Base-by-base conservation (phyloP, 805 yeast species). In the Pichia kluyveri region DNA sequence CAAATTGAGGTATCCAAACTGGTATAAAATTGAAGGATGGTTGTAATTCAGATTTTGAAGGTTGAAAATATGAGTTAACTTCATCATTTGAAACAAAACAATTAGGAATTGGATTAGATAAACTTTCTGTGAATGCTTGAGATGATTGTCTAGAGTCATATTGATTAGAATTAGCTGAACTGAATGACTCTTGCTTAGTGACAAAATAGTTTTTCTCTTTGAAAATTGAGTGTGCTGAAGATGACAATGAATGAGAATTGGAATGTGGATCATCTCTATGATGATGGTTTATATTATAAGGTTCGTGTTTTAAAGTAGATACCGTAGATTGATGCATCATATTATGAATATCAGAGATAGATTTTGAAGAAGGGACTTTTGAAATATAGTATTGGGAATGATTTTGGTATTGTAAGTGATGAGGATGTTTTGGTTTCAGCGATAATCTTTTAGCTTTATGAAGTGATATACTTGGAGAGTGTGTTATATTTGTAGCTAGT, bases 1-100 rank as follows among this genome's bases (percentile, higher is more conserved):
- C 75, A n/a, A 75, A 65, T 43, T 75, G 72, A 0, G 88, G 84
- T 0, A 80, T 61, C 90, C 91, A 84, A 15, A 75, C 61, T 0
- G 79, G 76, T 4, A 58, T 51, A 48, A 65, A 65, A 42, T 57
- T 57, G 44, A 63, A 60, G 15, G 52, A 49, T 1, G 64, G 60
- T 41, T 61, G 59, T 5, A 54, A 26, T 3, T 60, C 41, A 1
- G 57, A 50, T 18, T 46, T 58, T 18, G 46, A 28, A 8, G 60
- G 56, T 42, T 55, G 51, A 50, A 60, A 62, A 40, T 57, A 59
- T 2, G 63, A 51, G 18, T 50, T 51, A 23, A 62, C 57, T 44
- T 62, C 66, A 27, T 60, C 63, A 11, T 52, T 43, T 3, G 60
- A 46, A 3, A 64, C 55, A 15, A 61, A 36, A 41, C 57, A 55